Evolutionary conservation across 2,329 filamentous ascomycete genomes (phyloP).

Genomic region (Talaromyces sp.): DNA sequence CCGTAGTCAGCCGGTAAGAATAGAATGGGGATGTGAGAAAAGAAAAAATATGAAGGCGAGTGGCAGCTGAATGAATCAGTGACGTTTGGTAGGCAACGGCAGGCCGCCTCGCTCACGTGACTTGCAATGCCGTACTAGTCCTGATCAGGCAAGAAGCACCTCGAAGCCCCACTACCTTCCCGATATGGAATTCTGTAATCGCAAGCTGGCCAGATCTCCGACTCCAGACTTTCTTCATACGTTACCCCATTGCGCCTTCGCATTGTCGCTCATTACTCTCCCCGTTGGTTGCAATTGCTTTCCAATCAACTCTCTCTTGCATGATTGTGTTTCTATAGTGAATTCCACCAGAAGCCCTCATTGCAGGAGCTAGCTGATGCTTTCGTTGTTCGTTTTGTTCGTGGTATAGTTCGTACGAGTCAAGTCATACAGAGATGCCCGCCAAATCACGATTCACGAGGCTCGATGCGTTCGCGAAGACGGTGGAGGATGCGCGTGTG

Average conservation of each 20-base stretch:
- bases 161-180: conserved; percentile 13
- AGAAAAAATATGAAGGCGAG: neutral
- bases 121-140: neutral
- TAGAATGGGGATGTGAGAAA: neutral
- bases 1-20: neutral
- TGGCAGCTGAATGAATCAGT: conserved; percentile 2
- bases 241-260: neutral
- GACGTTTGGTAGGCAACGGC: conserved; percentile 19
- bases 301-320: conserved; percentile 1
- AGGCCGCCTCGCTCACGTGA: conserved; percentile 14
- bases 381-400: conserved; percentile 10
- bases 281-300: conserved; percentile 8
- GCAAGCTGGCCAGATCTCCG: conserved; percentile 22
- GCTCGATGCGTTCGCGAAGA: conserved; percentile 99
- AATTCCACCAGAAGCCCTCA: conserved; percentile 19
- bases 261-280: conserved; percentile 5
- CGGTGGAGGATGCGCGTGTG: conserved; percentile 94
- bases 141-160: neutral
- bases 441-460: conserved; percentile 90
- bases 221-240: conserved; percentile 13
- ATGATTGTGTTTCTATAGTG: conserved; percentile 18
- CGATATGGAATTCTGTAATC: conserved; percentile 18
- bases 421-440: conserved; percentile 59
- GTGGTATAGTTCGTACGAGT: neutral
- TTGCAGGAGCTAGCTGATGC: conserved; percentile 22